phyloP scores from a whole-genome alignment of 768 basidiomycete genomes.

The Sutorius australiensis region DNA sequence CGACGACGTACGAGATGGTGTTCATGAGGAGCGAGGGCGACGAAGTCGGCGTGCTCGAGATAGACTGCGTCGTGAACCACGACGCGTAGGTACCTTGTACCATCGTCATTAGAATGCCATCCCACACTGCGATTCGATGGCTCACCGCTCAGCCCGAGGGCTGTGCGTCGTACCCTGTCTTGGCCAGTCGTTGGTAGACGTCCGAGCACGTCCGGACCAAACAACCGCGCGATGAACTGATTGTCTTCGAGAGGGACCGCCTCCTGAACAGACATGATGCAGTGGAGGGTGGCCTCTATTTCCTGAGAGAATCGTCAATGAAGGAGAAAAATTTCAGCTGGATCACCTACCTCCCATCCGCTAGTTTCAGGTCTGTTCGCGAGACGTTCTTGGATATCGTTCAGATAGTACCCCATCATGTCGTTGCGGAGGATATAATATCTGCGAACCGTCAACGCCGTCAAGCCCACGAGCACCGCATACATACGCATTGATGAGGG shows the following conservation, averaged over 20 bases:
- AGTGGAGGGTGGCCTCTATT: slow-evolving; percentile 83
- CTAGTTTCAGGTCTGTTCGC: slow-evolving; percentile 38
- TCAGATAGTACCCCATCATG: slow-evolving; percentile 70
- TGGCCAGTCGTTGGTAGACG: slow-evolving; percentile 61
- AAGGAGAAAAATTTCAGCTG: background rate
- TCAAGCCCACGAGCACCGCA: background rate
- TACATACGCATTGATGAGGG: slow-evolving; percentile 80
- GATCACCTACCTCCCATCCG: slow-evolving; percentile 71
- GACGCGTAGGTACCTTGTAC: slow-evolving; percentile 65
- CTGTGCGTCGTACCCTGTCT: slow-evolving; percentile 67
- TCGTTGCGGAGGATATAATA: slow-evolving; percentile 86
- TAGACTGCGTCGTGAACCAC: slow-evolving; percentile 64
- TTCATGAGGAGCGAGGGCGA: slow-evolving; percentile 54
- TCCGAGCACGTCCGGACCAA: slow-evolving; percentile 68
- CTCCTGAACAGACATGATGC: slow-evolving; percentile 83
- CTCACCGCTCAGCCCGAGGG: slow-evolving; percentile 71
- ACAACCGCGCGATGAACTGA: slow-evolving; percentile 56
- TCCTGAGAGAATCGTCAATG: slow-evolving; percentile 46
- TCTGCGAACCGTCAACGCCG: slow-evolving; percentile 35
- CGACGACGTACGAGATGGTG: slow-evolving; percentile 64
- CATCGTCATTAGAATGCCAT: too few species aligned
- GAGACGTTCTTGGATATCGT: slow-evolving; percentile 56
- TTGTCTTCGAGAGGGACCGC: slow-evolving; percentile 64
- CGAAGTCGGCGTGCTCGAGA: slow-evolving; percentile 24
- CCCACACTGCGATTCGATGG: background rate